These are phyloP conservation scores for Moesziomyces antarcticus DNA, from an alignment of 1,284 basidiomycete species.

Conservation along the genomic window DNA sequence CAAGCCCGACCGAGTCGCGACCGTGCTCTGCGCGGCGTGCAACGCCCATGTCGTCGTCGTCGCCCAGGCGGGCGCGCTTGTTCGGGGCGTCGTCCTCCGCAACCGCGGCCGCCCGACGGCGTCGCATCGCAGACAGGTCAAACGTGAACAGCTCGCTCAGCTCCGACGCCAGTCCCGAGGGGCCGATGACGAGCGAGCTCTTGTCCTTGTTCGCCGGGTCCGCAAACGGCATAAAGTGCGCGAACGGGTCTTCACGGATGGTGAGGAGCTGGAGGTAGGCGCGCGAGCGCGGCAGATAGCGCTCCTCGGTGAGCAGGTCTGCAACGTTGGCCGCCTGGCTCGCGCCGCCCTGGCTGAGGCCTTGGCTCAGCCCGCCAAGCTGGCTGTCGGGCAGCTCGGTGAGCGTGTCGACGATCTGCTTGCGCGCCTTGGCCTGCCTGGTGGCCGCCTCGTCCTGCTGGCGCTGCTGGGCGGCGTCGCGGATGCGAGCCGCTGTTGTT, in stretches of 20 bases:
- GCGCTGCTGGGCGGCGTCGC: conserved; percentile 54
- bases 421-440: conserved; percentile 58
- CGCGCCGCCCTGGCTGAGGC: conserved; percentile 72
- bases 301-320: conserved; percentile 77
- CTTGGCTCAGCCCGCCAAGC: conserved; percentile 40
- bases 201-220: conserved; percentile 73
- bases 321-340: conserved; percentile 75
- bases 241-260: conserved; percentile 83
- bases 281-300: conserved; percentile 83
- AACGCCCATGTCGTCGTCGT: conserved; percentile 34
- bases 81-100: conserved; percentile 62
- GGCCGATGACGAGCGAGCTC: conserved; percentile 76
- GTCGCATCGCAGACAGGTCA: conserved; percentile 71
- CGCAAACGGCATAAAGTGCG: conserved; percentile 79
- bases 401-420: conserved; percentile 70
- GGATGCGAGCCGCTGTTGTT: conserved; percentile 70
- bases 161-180: conserved; percentile 82
- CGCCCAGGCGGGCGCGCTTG: conserved; percentile 60
- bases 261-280: conserved; percentile 83
- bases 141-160: conserved; percentile 84
- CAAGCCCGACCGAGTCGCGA: conserved; percentile 43
- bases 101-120: conserved; percentile 63
- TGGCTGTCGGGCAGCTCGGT: conserved; percentile 72
- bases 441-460: conserved; percentile 46
- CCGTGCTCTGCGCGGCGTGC: conserved; percentile 31